Base-by-base conservation (phyloP, 2,329 filamentous ascomycete genomes). In the Fusarium begoniae region DNA sequence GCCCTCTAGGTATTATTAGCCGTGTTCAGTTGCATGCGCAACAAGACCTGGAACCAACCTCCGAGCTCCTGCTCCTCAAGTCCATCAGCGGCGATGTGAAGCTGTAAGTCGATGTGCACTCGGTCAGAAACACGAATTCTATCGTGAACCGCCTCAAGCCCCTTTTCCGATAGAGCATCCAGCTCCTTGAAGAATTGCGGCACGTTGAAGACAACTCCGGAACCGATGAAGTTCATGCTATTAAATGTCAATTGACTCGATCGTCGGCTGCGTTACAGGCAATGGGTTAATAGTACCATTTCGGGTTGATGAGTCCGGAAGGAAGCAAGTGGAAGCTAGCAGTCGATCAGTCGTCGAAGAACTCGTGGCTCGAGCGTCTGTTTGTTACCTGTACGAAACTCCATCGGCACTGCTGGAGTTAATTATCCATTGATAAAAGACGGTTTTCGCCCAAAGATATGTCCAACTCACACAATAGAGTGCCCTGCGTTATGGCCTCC, bases 291-390 rank as follows among this genome's bases (percentile, higher is more conserved):
- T 15, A 10, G 17, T 37, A 53, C 54, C 72, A 93, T 48, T 85
- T 84, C 12, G 92, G 91, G 80, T 92, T 93, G 74, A 95, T 86
- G 69, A 95, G 87, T 68, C 93, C 93, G 63, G 90, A 93, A 30
- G 91, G 89, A 56, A 92, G 83, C 67, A 93, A 87, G 80, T 92
- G 89, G 73, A 90, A 89, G 82, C 87, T 81, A 70, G 17, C 6
- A 5, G n/a, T 32, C 9, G 28, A 45, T 44, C 38, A 57, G 28
- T 45, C 13, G 28, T n/a, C 12, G 5, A 8, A 41, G 20, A n/a
- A 8, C 30, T 45, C n/a, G 8, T 8, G 5, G 22, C 17, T 53
- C 5, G 30, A 20, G 3, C 13, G 47, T 37, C n/a, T 8, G 30
- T 6, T 13, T 20, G 17, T n/a, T 24, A 57, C 54, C 54, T 57